phyloP scores from a whole-genome alignment of 192 early-diverging fungal species.

The Linnemannia hyalina region DNA sequence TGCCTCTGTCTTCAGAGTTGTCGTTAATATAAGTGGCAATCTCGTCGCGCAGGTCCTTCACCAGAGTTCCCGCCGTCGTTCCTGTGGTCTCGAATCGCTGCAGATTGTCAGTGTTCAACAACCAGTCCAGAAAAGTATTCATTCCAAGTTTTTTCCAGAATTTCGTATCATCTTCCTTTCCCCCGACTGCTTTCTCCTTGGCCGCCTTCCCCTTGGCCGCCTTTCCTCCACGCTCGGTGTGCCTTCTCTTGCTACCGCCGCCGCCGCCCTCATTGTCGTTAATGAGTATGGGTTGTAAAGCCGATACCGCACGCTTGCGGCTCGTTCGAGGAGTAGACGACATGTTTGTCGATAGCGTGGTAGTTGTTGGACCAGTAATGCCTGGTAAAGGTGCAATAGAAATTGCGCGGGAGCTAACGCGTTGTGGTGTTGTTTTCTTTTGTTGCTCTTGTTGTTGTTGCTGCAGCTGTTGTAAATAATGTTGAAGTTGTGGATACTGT shows the following conservation, averaged over 20 bases:
- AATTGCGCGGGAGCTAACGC: neutral
- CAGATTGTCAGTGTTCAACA: neutral
- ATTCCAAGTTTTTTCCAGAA: neutral
- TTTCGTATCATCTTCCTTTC: neutral
- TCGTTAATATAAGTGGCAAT: neutral
- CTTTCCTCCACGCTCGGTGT: neutral
- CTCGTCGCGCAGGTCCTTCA: neutral
- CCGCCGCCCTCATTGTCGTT: neutral
- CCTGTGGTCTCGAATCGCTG: conserved; percentile 1
- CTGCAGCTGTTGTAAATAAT: neutral
- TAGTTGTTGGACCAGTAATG: neutral
- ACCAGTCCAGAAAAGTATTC: conserved; percentile 5
- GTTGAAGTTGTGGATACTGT: too few relatives aligned
- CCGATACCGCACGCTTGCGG: neutral
- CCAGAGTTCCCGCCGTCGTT: neutral
- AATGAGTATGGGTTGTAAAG: neutral
- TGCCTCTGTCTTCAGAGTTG: neutral
- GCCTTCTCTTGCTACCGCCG: neutral
- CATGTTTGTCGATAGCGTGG: neutral
- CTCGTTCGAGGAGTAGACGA: conserved; percentile 2
- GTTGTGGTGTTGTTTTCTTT: neutral
- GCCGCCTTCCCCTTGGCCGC: neutral
- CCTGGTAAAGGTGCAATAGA: neutral
- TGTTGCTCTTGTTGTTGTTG: neutral
- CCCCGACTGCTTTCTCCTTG: neutral